Evolutionary conservation across 768 basidiomycete species (phyloP).

Genomic region (Mycena haematopus): DNA sequence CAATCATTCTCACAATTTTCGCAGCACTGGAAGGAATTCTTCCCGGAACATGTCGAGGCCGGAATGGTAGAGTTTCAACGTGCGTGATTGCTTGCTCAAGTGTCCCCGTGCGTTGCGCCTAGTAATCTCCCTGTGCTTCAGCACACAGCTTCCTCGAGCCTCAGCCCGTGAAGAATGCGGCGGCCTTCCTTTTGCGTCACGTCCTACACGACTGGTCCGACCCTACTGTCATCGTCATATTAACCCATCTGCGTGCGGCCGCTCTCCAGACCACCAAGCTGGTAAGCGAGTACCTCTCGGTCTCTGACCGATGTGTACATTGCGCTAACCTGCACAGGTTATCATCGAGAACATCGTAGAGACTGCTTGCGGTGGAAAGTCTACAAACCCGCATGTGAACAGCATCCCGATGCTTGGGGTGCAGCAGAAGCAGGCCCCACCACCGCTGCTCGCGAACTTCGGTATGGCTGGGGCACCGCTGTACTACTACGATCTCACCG

Average conservation of each 20-base stretch:
- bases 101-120: too few relatives aligned
- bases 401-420: constrained; percentile 16
- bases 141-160: constrained; percentile 59
- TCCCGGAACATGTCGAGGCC: not conserved
- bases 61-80: constrained; percentile 4
- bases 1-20: not conserved
- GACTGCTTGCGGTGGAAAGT: not conserved
- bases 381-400: not conserved
- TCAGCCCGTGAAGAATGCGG: constrained; percentile 43
- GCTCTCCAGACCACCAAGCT: constrained; percentile 25
- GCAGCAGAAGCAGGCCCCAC: not conserved
- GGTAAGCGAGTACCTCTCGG: not conserved
- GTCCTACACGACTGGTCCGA: constrained; percentile 63
- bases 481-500: constrained; percentile 5
- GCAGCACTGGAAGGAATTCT: constrained; percentile 9
- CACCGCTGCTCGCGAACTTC: too few relatives aligned
- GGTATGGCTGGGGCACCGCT: not conserved
- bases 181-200: constrained; percentile 53
- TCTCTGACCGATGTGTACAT: too few relatives aligned
- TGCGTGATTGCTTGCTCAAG: too few relatives aligned
- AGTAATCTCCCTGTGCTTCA: constrained; percentile 12
- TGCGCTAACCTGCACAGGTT: not conserved
- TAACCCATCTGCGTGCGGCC: constrained; percentile 49
- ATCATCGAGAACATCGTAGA: constrained; percentile 3
- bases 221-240: constrained; percentile 41